Base-by-base conservation (phyloP, 2,329 filamentous ascomycete species). In the Huntiella omanensis region DNA sequence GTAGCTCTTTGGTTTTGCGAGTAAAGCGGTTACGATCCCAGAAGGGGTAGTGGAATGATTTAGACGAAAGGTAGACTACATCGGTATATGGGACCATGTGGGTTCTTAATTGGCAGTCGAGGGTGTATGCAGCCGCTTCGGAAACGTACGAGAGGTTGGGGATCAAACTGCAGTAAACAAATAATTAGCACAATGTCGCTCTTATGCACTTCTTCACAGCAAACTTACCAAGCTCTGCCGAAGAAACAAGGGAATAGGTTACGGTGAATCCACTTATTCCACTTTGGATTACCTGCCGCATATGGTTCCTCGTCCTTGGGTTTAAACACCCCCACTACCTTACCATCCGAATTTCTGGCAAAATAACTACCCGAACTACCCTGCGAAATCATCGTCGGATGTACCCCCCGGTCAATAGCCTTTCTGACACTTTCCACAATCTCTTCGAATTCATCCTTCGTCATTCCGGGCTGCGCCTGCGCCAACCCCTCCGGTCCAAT, bases 241-340 rank as follows among this genome's bases (percentile, higher is more conserved):
- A 98, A 98, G 62, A 84, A 95, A 64, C 92, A 98, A 6, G 91
- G 91, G 55, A 98, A 96, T 53, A 98, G 60, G 60, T 98, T 98
- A 52, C 91, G 73, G 61, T 98, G 91, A 65, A 98, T 87, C 91
- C 91, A 98, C 64, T 98, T 98, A 55, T 92, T 96, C 88, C 88
- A 96, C 61, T 98, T 98, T 4, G 91, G 91, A 58, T 98, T 98
- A 54, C 85, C 82, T 32, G 84, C 91, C 1, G 91, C 91, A 58
- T 95, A 98, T 1, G 91, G 91, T 61, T 98, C 92, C 64, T 98
- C 91, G 55, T 98, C 91, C 64, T 98, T 98, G 37, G 91, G 91
- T 61, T 98, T 98, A 66, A 98, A 98, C 4, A 98, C 91, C 33
- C 87, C 91, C 3, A 98, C 85, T 12, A 95, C 84, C 65, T 93